Evolutionary conservation across 2,329 filamentous ascomycete species (phyloP).

Genomic region (Neofusicoccum sp.): DNA sequence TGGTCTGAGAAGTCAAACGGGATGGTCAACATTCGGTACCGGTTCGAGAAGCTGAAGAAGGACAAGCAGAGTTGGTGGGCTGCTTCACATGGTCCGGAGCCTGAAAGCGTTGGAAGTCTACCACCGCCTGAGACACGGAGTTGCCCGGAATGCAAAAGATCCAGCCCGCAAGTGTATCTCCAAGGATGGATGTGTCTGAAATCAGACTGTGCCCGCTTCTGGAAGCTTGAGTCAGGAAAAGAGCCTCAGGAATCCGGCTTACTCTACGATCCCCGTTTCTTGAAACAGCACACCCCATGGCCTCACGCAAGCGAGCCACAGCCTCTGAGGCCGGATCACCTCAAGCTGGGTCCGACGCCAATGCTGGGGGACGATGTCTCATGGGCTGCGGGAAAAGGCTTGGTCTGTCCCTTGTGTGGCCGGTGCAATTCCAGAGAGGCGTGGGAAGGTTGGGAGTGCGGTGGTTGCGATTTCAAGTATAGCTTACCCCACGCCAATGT

Average conservation of each 20-base stretch:
- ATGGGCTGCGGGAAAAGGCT: slow-evolving; percentile 57
- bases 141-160: slow-evolving; percentile 35
- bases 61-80: slow-evolving; percentile 58
- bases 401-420: slow-evolving; percentile 64
- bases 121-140: slow-evolving; percentile 32
- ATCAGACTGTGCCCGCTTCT: slow-evolving; percentile 54
- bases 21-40: slow-evolving; percentile 53
- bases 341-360: slow-evolving; percentile 38
- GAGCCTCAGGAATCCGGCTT: slow-evolving; percentile 38
- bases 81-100: slow-evolving; percentile 31
- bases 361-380: slow-evolving; percentile 48
- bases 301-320: slow-evolving; percentile 38
- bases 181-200: slow-evolving; percentile 60
- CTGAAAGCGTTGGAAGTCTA: slow-evolving; percentile 32
- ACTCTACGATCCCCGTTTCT: slow-evolving; percentile 57
- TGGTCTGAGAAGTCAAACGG: slow-evolving; percentile 61
- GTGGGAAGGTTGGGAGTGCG: slow-evolving; percentile 65
- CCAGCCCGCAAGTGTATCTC: slow-evolving; percentile 41
- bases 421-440: slow-evolving; percentile 60
- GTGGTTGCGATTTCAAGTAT: slow-evolving; percentile 51
- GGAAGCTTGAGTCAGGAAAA: slow-evolving; percentile 42
- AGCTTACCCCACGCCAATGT: slow-evolving; percentile 32
- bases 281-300: slow-evolving; percentile 53
- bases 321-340: slow-evolving; percentile 40
- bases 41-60: slow-evolving; percentile 63